These are phyloP conservation scores for Metarhizium sp. DNA, from an alignment of 2,329 filamentous ascomycete genomes.

Conservation along the genomic window DNA sequence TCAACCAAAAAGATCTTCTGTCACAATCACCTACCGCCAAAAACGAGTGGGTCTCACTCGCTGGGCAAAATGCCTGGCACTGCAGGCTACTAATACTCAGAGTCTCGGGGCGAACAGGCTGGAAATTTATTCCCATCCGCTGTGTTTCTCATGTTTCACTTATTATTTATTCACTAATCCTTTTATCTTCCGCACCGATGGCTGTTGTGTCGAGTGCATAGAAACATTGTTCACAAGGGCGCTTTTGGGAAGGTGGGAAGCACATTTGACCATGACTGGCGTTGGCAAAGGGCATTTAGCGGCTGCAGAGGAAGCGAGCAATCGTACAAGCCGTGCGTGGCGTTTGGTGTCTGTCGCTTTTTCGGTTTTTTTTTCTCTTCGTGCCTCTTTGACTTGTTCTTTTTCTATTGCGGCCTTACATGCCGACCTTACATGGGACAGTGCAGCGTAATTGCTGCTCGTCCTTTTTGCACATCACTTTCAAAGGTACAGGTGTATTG, in stretches of 20 bases:
- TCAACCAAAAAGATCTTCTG: conserved; percentile 44
- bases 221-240: neutral
- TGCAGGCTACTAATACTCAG: conserved; percentile 35
- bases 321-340: conserved; percentile 3
- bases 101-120: neutral
- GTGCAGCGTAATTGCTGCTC: too few relatives aligned
- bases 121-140: too few relatives aligned
- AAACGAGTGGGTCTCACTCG: conserved; percentile 35
- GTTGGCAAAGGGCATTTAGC: neutral
- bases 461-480: too few relatives aligned
- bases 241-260: neutral
- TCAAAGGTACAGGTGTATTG: too few relatives aligned
- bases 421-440: too few relatives aligned
- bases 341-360: neutral
- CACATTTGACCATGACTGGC: neutral
- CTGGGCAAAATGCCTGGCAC: conserved; percentile 48
- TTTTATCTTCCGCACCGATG: neutral
- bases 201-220: neutral
- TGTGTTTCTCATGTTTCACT: too few relatives aligned
- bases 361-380: neutral
- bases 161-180: neutral
- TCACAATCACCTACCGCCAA: conserved; percentile 47
- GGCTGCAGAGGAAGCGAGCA: conserved; percentile 4
- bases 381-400: neutral
- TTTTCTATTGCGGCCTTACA: neutral